These are phyloP conservation scores for Trichosporon inkin DNA, from an alignment of 1,284 basidiomycete species.

Conservation along the genomic window DNA sequence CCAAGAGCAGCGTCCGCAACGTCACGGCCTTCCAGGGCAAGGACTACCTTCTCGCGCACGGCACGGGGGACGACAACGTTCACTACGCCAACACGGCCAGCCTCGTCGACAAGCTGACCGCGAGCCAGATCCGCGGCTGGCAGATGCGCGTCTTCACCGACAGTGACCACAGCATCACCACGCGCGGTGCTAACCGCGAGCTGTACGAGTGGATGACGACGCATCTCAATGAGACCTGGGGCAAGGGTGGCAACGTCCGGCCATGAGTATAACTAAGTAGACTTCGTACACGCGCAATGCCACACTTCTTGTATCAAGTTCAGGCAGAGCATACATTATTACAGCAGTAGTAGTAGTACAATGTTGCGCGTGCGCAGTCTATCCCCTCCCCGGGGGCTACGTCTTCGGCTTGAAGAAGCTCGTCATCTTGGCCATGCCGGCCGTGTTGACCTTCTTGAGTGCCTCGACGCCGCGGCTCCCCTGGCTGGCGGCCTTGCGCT, in stretches of 20 bases:
- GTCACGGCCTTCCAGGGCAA: conserved; percentile 71
- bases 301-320: no score
- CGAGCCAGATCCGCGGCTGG: conserved; percentile 68
- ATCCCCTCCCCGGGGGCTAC: no score
- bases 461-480: conserved; percentile 39
- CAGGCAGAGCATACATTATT: no score
- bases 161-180: conserved; percentile 78
- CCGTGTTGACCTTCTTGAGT: conserved; percentile 47
- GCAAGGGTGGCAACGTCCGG: conserved; percentile 62
- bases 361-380: no score
- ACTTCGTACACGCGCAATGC: no score
- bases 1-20: conserved; percentile 73
- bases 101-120: conserved; percentile 85
- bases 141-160: conserved; percentile 95
- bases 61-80: conserved; percentile 88
- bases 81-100: conserved; percentile 88
- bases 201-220: conserved; percentile 78
- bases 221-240: conserved; percentile 87
- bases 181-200: conserved; percentile 73
- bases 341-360: no score
- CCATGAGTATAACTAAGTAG: no score
- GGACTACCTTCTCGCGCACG: conserved; percentile 82
- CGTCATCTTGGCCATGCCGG: conserved; percentile 44
- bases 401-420: conserved; percentile 47
- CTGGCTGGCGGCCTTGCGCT: conserved; percentile 31